Evolutionary conservation across 805 yeast species (phyloP), one percentile per base, ranked within the genome.

Genomic region (Teunomyces panamensis): DNA sequence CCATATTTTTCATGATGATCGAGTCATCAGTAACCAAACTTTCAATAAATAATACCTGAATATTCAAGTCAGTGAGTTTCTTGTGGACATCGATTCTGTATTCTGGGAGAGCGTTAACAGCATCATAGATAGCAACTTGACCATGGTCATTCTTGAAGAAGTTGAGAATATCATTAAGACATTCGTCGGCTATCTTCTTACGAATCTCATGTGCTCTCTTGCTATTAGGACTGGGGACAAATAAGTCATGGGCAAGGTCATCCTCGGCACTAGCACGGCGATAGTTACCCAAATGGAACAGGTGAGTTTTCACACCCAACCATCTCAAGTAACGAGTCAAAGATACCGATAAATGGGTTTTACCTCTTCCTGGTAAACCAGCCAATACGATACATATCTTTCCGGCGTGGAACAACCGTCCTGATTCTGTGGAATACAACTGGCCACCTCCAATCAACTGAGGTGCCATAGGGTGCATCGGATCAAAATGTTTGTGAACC

Each of bases 61-160:
- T 84, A 53, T 82, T 81, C 50, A 78, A 71, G 39, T 71, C 68
- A 6, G 72, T 68, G 56, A 92, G 82, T 49, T 67, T 66, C 30
- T 75, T 74, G 26, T 78, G 78, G 33, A 92, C 67, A 28, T 77
- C 78, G 6, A 74, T 57, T 56, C 99, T 77, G 55, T 85, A 86
- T 44, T 77, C 74, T 16, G 85, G 80, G 42, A 85, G 70, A 5
- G 94, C 96, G 63, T 94, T 94, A 44, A 94, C 87, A 0, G 98
- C 98, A 67, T 94, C 99, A 66, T 88, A 94, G 17, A 94, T 88
- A 4, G 96, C 99, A 29, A 94, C 89, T 68, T 94, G 99, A 9
- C 98, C 98, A 59, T 81, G 81, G 52, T 84, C 89, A 27, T 78
- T 77, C 52, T 80, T 78, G 65, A 89, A 89, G 58, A 87, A 90